Evolutionary conservation across 1,284 basidiomycete genomes (phyloP).

Genomic region (Malassezia slooffiae): DNA sequence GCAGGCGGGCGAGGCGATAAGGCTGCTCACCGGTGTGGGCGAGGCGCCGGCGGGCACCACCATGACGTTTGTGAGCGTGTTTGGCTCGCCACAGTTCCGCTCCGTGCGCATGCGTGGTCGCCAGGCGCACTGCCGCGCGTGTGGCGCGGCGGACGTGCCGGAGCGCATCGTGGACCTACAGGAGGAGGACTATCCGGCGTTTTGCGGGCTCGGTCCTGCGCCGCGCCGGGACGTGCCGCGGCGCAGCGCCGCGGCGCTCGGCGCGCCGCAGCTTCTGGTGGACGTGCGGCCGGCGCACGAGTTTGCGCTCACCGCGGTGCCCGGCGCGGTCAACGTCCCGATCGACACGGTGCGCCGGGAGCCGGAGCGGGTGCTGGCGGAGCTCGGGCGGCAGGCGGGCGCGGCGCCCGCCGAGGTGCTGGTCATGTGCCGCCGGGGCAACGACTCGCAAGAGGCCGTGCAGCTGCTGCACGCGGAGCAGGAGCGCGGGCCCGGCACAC

Average conservation of each 20-base stretch:
- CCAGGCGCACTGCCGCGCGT: conserved; percentile 28
- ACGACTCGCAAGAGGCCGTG: conserved; percentile 14
- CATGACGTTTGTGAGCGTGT: conserved; percentile 62
- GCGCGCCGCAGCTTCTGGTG: background rate
- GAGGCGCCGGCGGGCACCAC: conserved; percentile 50
- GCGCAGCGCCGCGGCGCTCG: conserved; percentile 1
- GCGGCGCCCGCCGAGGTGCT: conserved; percentile 1
- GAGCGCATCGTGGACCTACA: conserved; percentile 24
- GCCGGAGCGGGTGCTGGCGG: background rate
- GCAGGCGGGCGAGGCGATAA: conserved; percentile 82
- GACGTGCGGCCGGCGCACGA: conserved; percentile 13
- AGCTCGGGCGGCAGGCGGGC: background rate
- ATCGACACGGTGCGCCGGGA: conserved; percentile 7
- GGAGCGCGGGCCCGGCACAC: too few relatives aligned
- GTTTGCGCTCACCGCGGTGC: conserved; percentile 6
- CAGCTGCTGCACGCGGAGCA: conserved; percentile 3
- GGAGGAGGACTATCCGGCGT: conserved; percentile 32
- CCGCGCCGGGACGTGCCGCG: conserved; percentile 38
- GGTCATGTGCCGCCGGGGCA: conserved; percentile 11
- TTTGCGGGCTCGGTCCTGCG: conserved; percentile 25
- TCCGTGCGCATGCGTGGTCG: conserved; percentile 61
- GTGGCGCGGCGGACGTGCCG: conserved; percentile 20
- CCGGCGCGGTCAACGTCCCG: background rate
- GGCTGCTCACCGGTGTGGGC: conserved; percentile 47
- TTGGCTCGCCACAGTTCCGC: conserved; percentile 63